Percentiles rank a stretch among this genome's conserved stretches.
phyloP scores from a whole-genome alignment of 306 rosid species.

The Abrus pulchellus region DNA sequence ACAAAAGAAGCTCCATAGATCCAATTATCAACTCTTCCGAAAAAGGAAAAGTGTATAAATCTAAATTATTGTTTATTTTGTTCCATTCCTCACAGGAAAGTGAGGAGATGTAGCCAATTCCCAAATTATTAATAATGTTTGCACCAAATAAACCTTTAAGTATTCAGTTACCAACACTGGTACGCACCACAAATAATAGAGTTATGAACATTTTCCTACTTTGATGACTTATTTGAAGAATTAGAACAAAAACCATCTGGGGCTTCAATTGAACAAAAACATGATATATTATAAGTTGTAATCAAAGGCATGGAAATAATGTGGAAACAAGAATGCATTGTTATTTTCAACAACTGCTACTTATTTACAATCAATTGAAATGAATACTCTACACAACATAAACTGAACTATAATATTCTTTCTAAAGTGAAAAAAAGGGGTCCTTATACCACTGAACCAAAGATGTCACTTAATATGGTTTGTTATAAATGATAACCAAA shows the following conservation, averaged over 20 bases:
- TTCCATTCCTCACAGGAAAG: conserved; percentile 40
- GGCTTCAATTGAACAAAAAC: conserved; percentile 26
- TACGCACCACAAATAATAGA: conserved; percentile 30
- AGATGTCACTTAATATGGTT: conserved; percentile 13
- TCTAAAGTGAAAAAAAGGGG: conserved; percentile 19
- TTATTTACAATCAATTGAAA: conserved; percentile 23
- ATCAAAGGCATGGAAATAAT: conserved; percentile 13
- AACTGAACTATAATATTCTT: conserved; percentile 30
- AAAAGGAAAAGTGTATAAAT: conserved; percentile 23
- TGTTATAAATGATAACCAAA: conserved; percentile 11
- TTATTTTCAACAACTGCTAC: conserved; percentile 33
- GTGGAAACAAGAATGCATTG: conserved; percentile 19
- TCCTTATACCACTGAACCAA: conserved; percentile 24
- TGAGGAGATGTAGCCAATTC: conserved; percentile 35
- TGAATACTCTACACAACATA: conserved; percentile 25
- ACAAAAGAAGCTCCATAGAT: conserved; percentile 30
- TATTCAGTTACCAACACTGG: conserved; percentile 12
- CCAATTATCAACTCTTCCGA: conserved; percentile 38
- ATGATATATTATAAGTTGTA: conserved; percentile 15
- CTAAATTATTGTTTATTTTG: conserved; percentile 30
- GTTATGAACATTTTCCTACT: conserved; percentile 20
- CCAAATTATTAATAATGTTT: conserved; percentile 37
- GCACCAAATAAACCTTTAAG: conserved; percentile 33
- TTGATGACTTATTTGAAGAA: conserved; percentile 28
- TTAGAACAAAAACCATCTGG: conserved; percentile 32